Evolutionary conservation across 2,329 filamentous ascomycete species (phyloP), one percentile per base, ranked within the genome.

Genomic region (Cercospora sp.): DNA sequence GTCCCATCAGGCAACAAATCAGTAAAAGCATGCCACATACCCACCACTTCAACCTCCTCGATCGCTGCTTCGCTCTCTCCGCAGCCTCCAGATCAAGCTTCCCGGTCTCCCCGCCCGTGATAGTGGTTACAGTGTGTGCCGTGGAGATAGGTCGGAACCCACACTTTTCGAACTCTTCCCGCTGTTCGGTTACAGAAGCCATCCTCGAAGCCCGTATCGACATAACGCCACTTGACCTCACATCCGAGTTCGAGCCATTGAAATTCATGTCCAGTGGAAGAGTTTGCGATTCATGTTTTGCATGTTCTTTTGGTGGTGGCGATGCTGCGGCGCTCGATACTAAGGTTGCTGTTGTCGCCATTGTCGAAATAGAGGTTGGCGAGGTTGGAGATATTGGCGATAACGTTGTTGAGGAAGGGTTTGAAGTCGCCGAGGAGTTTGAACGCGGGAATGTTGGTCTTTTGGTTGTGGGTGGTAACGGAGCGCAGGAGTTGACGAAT

Each of bases 261-360:
- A 40, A 59, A 28, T 45, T 51, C 12, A 59, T 51, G 13, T 59
- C 53, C 5, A 65, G 63, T 6, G 63, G 63, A 3, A 65, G 63
- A 65, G 63, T 65, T 45, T 65, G 63, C 12, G 63, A 65, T 51
- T 65, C 63, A 8, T 65, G 55, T 16, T 51, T 65, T 18, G 63
- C 63, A 12, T 63, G 61, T 36, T 40, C 40, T 28, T 30, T 28
- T 4, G 26, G 8, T 18, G 60, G 42, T 16, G 60, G 4, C 1
- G 23, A 53, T 40, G 36, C 36, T 6, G 36, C 16, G 36, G 16
- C 36, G 13, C 5, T 53, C 12, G 48, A 23, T 28, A 53, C 23
- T 1, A 53, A 16, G 7, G 48, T 53, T 9, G 48, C 48, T 8
- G 48, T 53, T 8, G 20, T 53, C 48, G 23, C 48, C 48, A 30